Evolutionary conservation across 2,329 filamentous ascomycete species (phyloP).

Genomic region (Ophiostoma angusticollis): DNA sequence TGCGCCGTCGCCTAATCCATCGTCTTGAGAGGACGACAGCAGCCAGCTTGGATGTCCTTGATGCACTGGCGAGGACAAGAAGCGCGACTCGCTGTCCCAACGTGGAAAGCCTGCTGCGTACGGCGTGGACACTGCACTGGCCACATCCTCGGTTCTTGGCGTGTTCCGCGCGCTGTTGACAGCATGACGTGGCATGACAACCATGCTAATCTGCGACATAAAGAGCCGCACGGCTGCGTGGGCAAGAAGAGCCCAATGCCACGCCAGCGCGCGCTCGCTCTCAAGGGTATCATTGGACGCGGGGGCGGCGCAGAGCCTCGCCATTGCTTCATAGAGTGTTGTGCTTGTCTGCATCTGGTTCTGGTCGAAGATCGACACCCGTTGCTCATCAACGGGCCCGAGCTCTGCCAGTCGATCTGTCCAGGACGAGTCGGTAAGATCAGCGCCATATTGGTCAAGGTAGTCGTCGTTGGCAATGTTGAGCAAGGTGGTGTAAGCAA

Average conservation of each 20-base stretch:
- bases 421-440: constrained; percentile 8
- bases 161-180: not conserved
- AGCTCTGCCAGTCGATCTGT: constrained; percentile 3
- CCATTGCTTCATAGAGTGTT: constrained; percentile 9
- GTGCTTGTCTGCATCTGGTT: not conserved
- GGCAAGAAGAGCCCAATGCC: constrained; percentile 8
- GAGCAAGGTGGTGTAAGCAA: constrained; percentile 12
- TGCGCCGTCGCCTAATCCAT: not conserved
- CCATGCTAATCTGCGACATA: constrained; percentile 14
- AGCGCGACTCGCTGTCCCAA: not conserved
- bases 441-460: constrained; percentile 3
- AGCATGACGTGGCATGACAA: constrained; percentile 7
- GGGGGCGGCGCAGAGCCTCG: constrained; percentile 7
- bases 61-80: constrained; percentile 8
- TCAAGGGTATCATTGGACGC: not conserved
- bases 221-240: constrained; percentile 10
- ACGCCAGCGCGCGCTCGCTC: not conserved
- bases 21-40: constrained; percentile 9
- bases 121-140: not conserved
- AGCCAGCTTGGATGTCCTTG: constrained; percentile 3
- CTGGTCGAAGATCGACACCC: constrained; percentile 6
- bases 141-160: not conserved
- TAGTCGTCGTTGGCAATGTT: constrained; percentile 6
- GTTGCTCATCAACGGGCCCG: not conserved
- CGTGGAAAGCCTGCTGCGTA: not conserved